These are phyloP conservation scores for Rhododendron ovatum DNA, from an alignment of 148 eudicot genomes.

Conservation along the genomic window DNA sequence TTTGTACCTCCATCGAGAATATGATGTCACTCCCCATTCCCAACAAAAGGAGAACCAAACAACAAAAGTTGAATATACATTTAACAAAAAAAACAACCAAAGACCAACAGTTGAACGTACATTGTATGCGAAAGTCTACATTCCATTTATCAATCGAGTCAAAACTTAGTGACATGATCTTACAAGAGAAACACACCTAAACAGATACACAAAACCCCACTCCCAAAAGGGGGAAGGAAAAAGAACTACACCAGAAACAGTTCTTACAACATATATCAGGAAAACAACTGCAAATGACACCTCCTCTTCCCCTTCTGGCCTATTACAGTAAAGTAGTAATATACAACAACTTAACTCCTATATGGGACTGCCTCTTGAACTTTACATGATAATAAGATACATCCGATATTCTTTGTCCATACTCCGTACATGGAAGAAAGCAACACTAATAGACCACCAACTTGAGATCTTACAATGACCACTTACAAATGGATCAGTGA, in stretches of 20 bases:
- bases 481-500: conserved; percentile 7
- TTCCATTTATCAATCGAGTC: not conserved
- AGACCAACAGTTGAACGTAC: not conserved
- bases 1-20: conserved; percentile 7
- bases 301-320: conserved; percentile 4
- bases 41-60: conserved; percentile 5
- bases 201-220: not conserved
- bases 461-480: conserved; percentile 5
- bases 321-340: not conserved
- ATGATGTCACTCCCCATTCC: not conserved
- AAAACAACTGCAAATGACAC: not conserved
- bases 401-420: not conserved
- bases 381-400: conserved; percentile 9
- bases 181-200: conserved; percentile 5
- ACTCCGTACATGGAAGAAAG: not conserved
- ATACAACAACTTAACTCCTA: not conserved
- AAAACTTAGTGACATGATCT: not conserved
- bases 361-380: not conserved
- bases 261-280: not conserved
- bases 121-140: not conserved
- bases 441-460: not conserved
- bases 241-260: not conserved
- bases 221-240: not conserved
- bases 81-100: conserved; percentile 3
- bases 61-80: not conserved